Conservation (phyloP, 2,329 filamentous ascomycete genomes). For the Exophiala oligosperma region DNA sequence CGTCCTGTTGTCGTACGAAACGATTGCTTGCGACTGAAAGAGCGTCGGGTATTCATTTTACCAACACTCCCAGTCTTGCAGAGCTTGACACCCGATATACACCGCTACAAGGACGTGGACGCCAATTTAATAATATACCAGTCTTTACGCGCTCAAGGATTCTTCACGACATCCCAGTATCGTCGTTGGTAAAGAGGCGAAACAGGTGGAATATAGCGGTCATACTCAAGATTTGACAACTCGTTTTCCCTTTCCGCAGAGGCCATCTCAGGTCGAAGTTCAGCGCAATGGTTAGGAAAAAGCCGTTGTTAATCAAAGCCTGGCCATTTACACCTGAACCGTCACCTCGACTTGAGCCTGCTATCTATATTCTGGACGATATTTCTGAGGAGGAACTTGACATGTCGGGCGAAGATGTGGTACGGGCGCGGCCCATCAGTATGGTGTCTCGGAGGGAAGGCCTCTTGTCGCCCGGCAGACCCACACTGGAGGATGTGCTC, state of each 20-base stretch:
- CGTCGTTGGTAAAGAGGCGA: no score
- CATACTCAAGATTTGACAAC: neutral
- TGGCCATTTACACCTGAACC: constrained; percentile 41
- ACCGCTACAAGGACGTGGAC: neutral
- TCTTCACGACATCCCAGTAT: no score
- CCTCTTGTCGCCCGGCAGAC: constrained; percentile 54
- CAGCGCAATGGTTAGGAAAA: constrained; percentile 32
- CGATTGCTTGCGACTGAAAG: constrained; percentile 18
- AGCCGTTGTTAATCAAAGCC: constrained; percentile 29
- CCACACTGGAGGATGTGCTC: constrained; percentile 82
- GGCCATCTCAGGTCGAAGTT: constrained; percentile 13
- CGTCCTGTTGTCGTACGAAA: constrained; percentile 24
- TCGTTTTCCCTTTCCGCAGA: neutral
- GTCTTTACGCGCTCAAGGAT: neutral
- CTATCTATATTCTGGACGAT: constrained; percentile 41
- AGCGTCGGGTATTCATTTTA: constrained; percentile 15
- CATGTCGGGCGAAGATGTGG: constrained; percentile 42
- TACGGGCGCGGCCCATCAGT: constrained; percentile 45
- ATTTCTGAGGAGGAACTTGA: constrained; percentile 43
- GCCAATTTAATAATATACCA: neutral
- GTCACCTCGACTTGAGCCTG: constrained; percentile 47
- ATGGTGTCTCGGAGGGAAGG: constrained; percentile 41
- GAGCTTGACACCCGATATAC: neutral
- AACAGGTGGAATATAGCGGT: neutral
- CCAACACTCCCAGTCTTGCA: constrained; percentile 6